These are phyloP conservation scores for Monilinia vaccinii-corymbosi DNA, from an alignment of 2,329 filamentous ascomycete genomes.

Conservation along the genomic window DNA sequence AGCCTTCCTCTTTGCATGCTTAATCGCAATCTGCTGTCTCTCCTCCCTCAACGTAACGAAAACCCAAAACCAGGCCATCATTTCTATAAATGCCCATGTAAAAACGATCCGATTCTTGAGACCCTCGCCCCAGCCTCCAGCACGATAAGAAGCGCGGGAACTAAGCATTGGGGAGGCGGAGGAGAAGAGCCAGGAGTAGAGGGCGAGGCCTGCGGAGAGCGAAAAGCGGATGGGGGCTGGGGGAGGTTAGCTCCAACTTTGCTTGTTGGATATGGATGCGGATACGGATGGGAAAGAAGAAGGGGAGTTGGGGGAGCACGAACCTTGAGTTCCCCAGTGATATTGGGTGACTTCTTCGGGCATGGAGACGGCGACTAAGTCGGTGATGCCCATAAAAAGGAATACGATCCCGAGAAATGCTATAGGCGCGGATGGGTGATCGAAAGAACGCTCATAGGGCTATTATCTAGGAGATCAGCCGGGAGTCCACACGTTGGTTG, in stretches of 20 bases:
- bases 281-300: constrained; percentile 40
- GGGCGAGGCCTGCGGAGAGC: constrained; percentile 50
- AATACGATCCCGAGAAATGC: constrained; percentile 65
- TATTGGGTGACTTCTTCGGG: constrained; percentile 56
- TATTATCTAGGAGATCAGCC: constrained; percentile 27
- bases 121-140: constrained; percentile 48
- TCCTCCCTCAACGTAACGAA: constrained; percentile 65
- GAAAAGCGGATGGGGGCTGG: constrained; percentile 53
- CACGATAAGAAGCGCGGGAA: constrained; percentile 31
- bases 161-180: constrained; percentile 42
- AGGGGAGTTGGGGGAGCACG: constrained; percentile 46
- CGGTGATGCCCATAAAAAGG: constrained; percentile 48
- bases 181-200: constrained; percentile 57
- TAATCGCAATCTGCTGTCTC: constrained; percentile 32
- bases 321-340: constrained; percentile 57
- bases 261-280: background rate
- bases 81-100: constrained; percentile 75
- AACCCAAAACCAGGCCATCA: constrained; percentile 80
- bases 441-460: constrained; percentile 60
- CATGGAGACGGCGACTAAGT: constrained; percentile 57
- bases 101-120: constrained; percentile 82
- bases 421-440: constrained; percentile 58
- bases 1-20: constrained; percentile 26
- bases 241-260: background rate
- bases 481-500: no score